Conservation (phyloP, 192 early-diverging fungal species). For the Podila epigama region DNA sequence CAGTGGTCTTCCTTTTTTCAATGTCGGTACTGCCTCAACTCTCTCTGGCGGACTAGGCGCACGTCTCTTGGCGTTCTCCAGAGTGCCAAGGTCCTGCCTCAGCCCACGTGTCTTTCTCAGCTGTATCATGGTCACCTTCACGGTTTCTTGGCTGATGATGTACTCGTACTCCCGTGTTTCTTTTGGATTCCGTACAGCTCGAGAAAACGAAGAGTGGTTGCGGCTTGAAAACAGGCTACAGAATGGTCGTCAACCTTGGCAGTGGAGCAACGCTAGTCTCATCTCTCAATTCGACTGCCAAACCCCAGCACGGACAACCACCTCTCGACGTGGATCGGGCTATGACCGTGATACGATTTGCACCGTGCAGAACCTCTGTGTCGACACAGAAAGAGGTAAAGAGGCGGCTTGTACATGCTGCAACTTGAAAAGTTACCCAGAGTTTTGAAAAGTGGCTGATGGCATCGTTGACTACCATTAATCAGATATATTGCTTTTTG, state of each 20-base stretch:
- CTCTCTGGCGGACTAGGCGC: not conserved
- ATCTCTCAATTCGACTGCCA: slow-evolving; percentile 15
- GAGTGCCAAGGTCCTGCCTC: slow-evolving; percentile 34
- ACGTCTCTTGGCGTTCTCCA: not conserved
- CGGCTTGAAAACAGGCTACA: slow-evolving; percentile 12
- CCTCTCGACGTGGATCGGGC: slow-evolving; percentile 8
- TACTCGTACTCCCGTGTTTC: slow-evolving; percentile 25
- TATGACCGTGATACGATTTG: slow-evolving; percentile 34
- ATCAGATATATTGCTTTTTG: too few species aligned
- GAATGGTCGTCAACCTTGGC: slow-evolving; percentile 7
- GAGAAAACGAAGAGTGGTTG: slow-evolving; percentile 33
- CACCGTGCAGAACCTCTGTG: slow-evolving; percentile 33
- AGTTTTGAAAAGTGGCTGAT: too few species aligned
- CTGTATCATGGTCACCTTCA: slow-evolving; percentile 32
- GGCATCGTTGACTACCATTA: too few species aligned
- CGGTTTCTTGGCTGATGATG: slow-evolving; percentile 24
- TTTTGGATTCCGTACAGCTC: not conserved
- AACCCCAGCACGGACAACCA: not conserved
- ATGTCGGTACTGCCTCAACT: not conserved
- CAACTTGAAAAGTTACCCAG: too few species aligned
- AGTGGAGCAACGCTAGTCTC: slow-evolving; percentile 20
- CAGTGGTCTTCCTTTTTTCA: slow-evolving; percentile 26
- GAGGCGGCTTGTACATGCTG: too few species aligned
- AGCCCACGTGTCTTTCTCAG: slow-evolving; percentile 41
- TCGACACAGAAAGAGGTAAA: slow-evolving; percentile 39